Conservation (phyloP, 148 eudicot species). For the Vaccinium corymbosum region DNA sequence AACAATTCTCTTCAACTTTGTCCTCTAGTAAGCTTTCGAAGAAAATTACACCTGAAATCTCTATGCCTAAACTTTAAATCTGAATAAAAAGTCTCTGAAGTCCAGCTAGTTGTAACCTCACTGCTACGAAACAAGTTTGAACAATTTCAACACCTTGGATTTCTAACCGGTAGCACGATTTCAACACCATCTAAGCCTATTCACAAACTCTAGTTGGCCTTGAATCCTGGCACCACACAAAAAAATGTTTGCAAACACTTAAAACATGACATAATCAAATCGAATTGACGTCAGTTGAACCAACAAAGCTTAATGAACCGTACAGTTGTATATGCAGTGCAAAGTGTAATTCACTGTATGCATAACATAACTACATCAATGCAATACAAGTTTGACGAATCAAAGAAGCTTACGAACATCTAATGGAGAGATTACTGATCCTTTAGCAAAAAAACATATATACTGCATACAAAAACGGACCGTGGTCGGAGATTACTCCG, state of each 20-base stretch:
- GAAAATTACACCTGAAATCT: constrained; percentile 32
- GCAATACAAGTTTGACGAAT: no score
- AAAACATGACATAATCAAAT: neutral
- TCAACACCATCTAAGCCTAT: neutral
- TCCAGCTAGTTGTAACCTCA: constrained; percentile 34
- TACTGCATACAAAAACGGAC: no score
- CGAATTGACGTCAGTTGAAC: neutral
- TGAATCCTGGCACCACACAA: constrained; percentile 21
- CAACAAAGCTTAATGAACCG: neutral
- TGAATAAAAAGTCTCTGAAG: constrained; percentile 27
- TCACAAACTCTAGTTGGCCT: constrained; percentile 29
- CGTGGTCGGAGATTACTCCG: no score
- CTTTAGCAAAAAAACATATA: no score
- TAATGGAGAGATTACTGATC: no score
- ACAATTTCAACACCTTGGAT: neutral
- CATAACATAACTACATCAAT: no score
- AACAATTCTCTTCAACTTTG: constrained; percentile 35
- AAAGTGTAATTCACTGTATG: no score
- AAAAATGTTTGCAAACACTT: neutral
- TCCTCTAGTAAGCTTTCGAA: constrained; percentile 32
- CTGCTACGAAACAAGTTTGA: constrained; percentile 39
- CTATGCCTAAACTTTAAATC: constrained; percentile 27
- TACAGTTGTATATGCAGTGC: no score
- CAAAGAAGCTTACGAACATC: no score
- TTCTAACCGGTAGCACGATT: neutral